These are phyloP conservation scores for Jasminum sambac DNA, from an alignment of 257 asterid genomes.

Conservation along the genomic window DNA sequence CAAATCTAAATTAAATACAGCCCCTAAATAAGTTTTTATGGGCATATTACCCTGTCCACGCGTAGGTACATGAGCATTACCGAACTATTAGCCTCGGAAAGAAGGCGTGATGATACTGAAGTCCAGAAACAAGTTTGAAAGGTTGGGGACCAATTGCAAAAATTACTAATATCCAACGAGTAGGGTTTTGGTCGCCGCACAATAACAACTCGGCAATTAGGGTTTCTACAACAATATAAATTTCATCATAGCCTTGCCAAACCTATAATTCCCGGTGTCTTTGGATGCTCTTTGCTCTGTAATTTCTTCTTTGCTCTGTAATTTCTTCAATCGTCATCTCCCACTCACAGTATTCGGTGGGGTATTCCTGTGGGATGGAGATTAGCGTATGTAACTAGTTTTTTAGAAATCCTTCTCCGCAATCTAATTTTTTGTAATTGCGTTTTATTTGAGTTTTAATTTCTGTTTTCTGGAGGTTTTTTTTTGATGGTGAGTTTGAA, in stretches of 20 bases:
- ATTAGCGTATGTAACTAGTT: too few species aligned
- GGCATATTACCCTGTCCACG: too few species aligned
- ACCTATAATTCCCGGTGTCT: background rate
- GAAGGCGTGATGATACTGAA: too few species aligned
- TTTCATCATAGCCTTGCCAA: background rate
- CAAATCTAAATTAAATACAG: too few species aligned
- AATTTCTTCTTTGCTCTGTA: background rate
- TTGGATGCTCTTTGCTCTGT: background rate
- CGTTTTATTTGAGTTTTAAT: background rate
- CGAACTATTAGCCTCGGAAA: too few species aligned
- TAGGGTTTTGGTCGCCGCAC: conserved; percentile 3
- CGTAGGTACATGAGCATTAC: too few species aligned
- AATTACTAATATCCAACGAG: background rate
- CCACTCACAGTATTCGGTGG: too few species aligned
- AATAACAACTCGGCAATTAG: background rate
- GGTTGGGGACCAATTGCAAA: too few species aligned
- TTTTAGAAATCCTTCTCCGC: background rate
- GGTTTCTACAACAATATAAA: background rate
- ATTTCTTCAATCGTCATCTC: too few species aligned
- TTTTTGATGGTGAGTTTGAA: background rate
- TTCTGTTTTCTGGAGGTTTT: background rate
- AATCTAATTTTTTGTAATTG: background rate
- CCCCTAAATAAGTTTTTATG: too few species aligned
- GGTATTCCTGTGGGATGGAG: too few species aligned
- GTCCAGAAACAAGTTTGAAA: too few species aligned